Evolutionary conservation across 2,329 filamentous ascomycete species (phyloP), one percentile per base, ranked within the genome.

Genomic region (Hypoxylon sp.): DNA sequence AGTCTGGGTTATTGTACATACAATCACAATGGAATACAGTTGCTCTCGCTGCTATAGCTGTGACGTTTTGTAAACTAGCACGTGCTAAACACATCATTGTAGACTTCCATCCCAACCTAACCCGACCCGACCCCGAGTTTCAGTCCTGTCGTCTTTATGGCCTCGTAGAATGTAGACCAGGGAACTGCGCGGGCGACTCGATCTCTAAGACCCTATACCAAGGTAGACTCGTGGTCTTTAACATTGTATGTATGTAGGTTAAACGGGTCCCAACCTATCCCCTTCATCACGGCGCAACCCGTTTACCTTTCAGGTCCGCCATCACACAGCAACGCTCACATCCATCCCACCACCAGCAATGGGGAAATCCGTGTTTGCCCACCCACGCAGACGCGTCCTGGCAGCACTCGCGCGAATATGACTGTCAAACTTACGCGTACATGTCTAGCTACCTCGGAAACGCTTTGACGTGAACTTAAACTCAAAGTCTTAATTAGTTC

Each of bases 1-100:
- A 20, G 30, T 18, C 20, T 16, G 24, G 40, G 51, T 36, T 33
- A 33, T 28, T 44, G 58, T 61, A 61, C 20, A 45, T 55, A 50
- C 22, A 22, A 51, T 38, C 32, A 38, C 32, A 40, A 40, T 40
- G 36, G 36, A n/a, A 40, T 20, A 16, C 36, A 38, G 32, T 38
- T 38, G 32, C 26, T 38, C 28, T 26, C 49, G 32, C 40, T 32
- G 5, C 32, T 38, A n/a, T 38, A 40, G 16, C 36, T 9, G 7
- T n/a, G n/a, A n/a, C n/a, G n/a, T n/a, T n/a, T n/a, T n/a, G n/a
- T n/a, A n/a, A n/a, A n/a, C n/a, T n/a, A n/a, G n/a, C n/a, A n/a
- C n/a, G 33, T 51, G 48, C 32, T 51, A 51, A 46, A 46, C n/a
- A 1, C 4, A 28, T 3, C 12, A 30, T 7, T 30, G 26, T 24